Evolutionary conservation across 2,329 filamentous ascomycete genomes (phyloP).

Genomic region (Ceratocystis ficicola): DNA sequence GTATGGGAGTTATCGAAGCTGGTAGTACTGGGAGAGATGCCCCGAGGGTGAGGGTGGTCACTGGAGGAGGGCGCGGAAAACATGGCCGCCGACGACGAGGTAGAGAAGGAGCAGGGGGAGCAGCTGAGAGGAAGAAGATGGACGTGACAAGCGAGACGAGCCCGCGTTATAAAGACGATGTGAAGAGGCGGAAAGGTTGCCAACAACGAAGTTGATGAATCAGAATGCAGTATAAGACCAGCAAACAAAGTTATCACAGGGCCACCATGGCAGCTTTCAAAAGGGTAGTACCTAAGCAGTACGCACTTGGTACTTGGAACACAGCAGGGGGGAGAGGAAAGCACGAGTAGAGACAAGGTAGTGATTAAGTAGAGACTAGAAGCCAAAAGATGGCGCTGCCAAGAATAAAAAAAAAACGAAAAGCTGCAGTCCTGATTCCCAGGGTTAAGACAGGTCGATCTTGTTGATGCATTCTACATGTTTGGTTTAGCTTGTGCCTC

Average conservation of each 20-base stretch:
- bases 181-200: neutral
- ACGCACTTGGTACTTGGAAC: neutral
- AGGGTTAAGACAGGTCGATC: no score
- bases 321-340: neutral
- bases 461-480: no score
- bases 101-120: neutral
- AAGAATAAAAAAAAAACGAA: no score
- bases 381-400: neutral
- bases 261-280: constrained; percentile 8
- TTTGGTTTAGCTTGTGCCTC: no score
- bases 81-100: constrained; percentile 4
- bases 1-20: constrained; percentile 18
- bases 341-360: neutral
- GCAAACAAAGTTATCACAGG: constrained; percentile 9
- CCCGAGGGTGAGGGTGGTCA: constrained; percentile 15
- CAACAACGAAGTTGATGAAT: neutral
- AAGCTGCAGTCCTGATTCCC: no score
- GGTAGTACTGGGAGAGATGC: constrained; percentile 18
- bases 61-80: constrained; percentile 16
- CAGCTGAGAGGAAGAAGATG: neutral
- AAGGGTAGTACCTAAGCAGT: neutral
- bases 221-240: neutral
- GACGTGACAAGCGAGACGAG: neutral
- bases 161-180: neutral
- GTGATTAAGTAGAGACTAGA: neutral